A percentile compares a stretch with the other conserved stretches of the same genome.
phyloP scores from a whole-genome alignment of 2,329 filamentous ascomycete species.

The Massarina eburnea region DNA sequence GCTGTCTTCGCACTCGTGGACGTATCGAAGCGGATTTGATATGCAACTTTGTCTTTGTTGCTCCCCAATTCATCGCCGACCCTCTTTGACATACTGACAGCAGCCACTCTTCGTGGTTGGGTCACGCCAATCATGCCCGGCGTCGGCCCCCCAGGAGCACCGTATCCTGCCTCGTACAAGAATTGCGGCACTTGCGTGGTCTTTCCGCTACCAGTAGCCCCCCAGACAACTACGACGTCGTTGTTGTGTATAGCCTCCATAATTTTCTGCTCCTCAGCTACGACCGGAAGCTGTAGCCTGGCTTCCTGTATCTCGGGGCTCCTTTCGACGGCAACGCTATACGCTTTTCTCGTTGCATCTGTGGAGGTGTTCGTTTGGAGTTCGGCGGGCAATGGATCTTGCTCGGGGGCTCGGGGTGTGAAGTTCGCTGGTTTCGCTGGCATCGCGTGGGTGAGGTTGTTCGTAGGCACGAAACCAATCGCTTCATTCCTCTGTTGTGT shows the following conservation, averaged over 20 bases:
- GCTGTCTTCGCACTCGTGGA: conserved; percentile 78
- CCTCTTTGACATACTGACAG: conserved; percentile 94
- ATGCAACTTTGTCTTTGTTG: conserved; percentile 75
- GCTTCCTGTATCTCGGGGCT: conserved; percentile 73
- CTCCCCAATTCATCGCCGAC: conserved; percentile 83
- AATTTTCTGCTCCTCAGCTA: conserved; percentile 93
- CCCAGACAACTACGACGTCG: conserved; percentile 86
- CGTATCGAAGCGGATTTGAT: conserved; percentile 91
- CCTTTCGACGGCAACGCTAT: conserved; percentile 71
- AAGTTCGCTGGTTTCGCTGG: conserved; percentile 62
- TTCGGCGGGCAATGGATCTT: conserved; percentile 70
- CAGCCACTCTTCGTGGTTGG: conserved; percentile 90
- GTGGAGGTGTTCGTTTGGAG: conserved; percentile 59
- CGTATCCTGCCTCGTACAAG: conserved; percentile 90
- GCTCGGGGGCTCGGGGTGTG: conserved; percentile 65
- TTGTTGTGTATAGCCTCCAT: conserved; percentile 98
- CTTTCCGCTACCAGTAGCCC: conserved; percentile 94
- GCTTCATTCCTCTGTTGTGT: conserved; percentile 82
- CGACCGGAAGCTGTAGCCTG: conserved; percentile 80
- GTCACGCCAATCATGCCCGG: conserved; percentile 94
- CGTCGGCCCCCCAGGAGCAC: conserved; percentile 72
- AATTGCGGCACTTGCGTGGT: conserved; percentile 98
- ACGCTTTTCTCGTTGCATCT: conserved; percentile 69
- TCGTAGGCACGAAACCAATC: conserved; percentile 65
- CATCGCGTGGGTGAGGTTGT: conserved; percentile 34